Percentiles rank a stretch among this genome's conserved stretches.
Evolutionary conservation across 73 alveolate genomes (phyloP).

Genomic region (Paramecium sexaurelia): DNA sequence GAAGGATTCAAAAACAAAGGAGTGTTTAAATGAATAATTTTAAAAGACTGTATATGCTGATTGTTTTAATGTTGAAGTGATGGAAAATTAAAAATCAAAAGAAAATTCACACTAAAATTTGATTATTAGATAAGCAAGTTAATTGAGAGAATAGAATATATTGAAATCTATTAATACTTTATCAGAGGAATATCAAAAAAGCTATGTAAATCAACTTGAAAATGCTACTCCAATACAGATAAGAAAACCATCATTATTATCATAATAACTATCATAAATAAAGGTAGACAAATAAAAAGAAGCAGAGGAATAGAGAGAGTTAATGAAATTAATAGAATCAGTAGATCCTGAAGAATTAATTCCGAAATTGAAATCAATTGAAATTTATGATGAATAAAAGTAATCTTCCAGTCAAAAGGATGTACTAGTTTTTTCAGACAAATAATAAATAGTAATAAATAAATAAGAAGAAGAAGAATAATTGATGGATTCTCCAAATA

Average conservation of each 20-base stretch:
- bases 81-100: neutral
- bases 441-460: neutral
- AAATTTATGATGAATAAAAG: neutral
- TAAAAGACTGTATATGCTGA: neutral
- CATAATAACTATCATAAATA: neutral
- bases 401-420: neutral
- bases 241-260: neutral
- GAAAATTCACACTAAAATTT: neutral
- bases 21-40: neutral
- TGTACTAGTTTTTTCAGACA: neutral
- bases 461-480: neutral
- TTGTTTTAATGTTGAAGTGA: neutral
- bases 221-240: neutral
- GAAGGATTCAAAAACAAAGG: constrained; percentile 31
- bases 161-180: neutral
- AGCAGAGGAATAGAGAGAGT: constrained; percentile 1
- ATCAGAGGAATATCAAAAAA: neutral
- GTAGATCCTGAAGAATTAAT: neutral
- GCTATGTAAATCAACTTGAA: neutral
- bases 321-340: neutral
- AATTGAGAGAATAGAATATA: neutral
- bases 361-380: neutral
- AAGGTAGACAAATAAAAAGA: constrained; percentile 36
- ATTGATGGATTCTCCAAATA: neutral
- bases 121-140: neutral